Evolutionary conservation across 805 yeast species (phyloP), one percentile per base, ranked within the genome.

Genomic region (Pichia gijzeniarum): DNA sequence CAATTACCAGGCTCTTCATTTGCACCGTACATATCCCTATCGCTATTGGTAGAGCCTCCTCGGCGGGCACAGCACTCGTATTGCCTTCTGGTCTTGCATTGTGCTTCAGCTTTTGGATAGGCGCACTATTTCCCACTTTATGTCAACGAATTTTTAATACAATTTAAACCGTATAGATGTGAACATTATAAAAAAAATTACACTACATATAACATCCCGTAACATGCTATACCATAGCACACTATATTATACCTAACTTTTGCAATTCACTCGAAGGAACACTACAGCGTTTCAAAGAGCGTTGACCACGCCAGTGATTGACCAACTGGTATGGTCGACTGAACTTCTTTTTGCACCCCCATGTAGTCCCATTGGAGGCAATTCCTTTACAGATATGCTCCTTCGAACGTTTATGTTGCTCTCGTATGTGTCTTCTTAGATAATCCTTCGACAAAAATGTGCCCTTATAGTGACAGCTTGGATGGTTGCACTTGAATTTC

Each of bases 291-390:
- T 56, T 55, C 14, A 62, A 40, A 4, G 65, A 62, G 19, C 65
- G 48, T 35, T 59, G 59, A 6, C 64, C 65, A 18, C 53, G 48
- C 67, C 67, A 62, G 45, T 62, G 67, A 43, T 62, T 62, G 9
- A 62, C 60, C 30, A 62, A 40, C 44, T 62, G 67, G 41, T 62
- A 62, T 5, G 67, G 67, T 41, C 67, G 47, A 43, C 59, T 61
- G 43, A 62, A 62, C 27, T 52, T 54, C 35, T 58, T 62, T 25
- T 57, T 55, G 32, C 67, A 62, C 3, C 67, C 67, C 67, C 67
- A 62, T 13, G 38, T 40, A 7, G 52, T 36, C 20, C 58, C 57
- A 40, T 54, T 55, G 9, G 39, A 14, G 21, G 47, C 45, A 35
- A 38, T 35, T 7, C 67, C 65, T 28, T 37, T 40, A 44, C 65